These are phyloP conservation scores for Leucosporidium yakuticum DNA, from an alignment of 768 basidiomycete genomes.

Conservation along the genomic window DNA sequence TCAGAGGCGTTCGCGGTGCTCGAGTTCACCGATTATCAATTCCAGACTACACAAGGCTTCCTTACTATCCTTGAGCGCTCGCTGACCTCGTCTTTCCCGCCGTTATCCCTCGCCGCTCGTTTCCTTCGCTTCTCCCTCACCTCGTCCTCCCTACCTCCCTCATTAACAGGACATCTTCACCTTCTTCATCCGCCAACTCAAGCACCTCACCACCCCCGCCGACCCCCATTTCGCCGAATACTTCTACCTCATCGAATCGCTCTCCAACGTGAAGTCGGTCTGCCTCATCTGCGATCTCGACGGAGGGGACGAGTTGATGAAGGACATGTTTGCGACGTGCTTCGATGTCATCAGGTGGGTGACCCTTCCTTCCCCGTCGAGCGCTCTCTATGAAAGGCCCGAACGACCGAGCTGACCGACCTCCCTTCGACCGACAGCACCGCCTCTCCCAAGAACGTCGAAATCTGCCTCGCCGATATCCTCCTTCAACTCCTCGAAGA, in stretches of 20 bases:
- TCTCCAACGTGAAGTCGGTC: constrained; percentile 90
- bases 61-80: background rate
- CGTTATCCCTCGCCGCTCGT: background rate
- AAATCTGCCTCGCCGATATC: constrained; percentile 81
- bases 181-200: constrained; percentile 86
- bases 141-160: background rate
- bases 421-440: constrained; percentile 47
- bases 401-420: background rate
- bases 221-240: constrained; percentile 79
- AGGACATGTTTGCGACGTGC: constrained; percentile 73
- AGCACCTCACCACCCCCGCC: constrained; percentile 43
- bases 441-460: constrained; percentile 69
- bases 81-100: background rate
- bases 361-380: background rate
- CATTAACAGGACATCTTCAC: constrained; percentile 77
- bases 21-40: too few relatives aligned
- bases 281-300: constrained; percentile 86
- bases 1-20: too few relatives aligned
- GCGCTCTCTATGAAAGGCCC: background rate
- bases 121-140: too few relatives aligned
- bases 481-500: constrained; percentile 86
- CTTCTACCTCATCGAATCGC: constrained; percentile 85
- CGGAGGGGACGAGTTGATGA: constrained; percentile 77
- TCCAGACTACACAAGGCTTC: too few relatives aligned
- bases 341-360: constrained; percentile 64